Evolutionary conservation across 2,329 filamentous ascomycete species (phyloP), one percentile per base, ranked within the genome.

Genomic region (Exophiala sideris): DNA sequence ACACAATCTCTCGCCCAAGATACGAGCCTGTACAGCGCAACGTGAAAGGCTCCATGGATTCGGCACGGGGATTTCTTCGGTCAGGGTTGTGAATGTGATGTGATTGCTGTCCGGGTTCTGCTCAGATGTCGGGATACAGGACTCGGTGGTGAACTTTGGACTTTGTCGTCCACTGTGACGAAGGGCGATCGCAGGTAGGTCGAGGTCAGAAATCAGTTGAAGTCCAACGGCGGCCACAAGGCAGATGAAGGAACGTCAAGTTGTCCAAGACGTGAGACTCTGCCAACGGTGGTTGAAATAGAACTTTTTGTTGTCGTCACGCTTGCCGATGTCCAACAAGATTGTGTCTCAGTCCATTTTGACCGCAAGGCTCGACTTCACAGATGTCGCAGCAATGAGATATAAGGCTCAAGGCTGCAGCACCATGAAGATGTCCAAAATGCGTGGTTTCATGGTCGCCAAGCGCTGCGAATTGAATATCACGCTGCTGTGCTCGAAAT

Each of bases 41-140:
- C 56, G 50, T 48, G 54, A 58, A 56, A 39, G 54, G 54, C 58
- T 61, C 62, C 62, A 64, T 64, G 55, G 58, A 56, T 56, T 56
- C 55, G 47, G 50, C 41, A 50, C 41, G 18, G 18, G 35, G 29
- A 48, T 35, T 44, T 36, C 34, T 54, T 39, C 33, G 32, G 32
- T 57, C 11, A 18, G 24, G 29, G 35, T 34, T 29, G 24, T 8
- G 7, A 29, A n/a, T 29, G 40, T 29, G 29, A 34, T 41, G 21
- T 24, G 45, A 16, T 45, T 33, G 7, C 45, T 8, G 9, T 41
- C 10, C 39, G 16, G 18, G 21, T 9, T 21, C 24, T 29, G 24
- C 24, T 29, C 5, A 29, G 24, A 8, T 29, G 7, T 29, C 24
- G 24, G 24, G 24, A 5, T 29, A 29, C 24, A 29, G 24, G 24